Conservation (phyloP, 805 yeast species). For the Suhomyces sp. region DNA sequence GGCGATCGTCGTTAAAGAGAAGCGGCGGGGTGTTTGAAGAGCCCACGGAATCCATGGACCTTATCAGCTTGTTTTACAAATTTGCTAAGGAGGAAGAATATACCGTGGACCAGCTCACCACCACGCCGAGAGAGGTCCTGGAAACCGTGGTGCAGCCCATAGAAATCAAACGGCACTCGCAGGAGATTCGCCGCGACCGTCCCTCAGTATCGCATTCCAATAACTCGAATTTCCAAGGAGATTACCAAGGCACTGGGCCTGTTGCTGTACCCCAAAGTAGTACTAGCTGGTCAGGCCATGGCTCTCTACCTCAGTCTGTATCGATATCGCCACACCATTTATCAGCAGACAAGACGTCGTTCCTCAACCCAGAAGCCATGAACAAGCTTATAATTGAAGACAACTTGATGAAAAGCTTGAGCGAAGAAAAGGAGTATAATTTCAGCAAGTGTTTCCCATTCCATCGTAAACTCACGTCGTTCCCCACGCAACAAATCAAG, state of each 20-base stretch:
- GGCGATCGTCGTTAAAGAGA: slow-evolving; percentile 23
- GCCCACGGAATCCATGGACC: slow-evolving; percentile 22
- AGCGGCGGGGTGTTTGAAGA: slow-evolving; percentile 10
- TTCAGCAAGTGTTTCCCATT: slow-evolving; percentile 82
- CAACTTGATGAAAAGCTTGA: slow-evolving; percentile 18
- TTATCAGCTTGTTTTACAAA: slow-evolving; percentile 36
- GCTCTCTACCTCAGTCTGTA: not conserved
- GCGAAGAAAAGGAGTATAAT: slow-evolving; percentile 54
- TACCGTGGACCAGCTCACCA: not conserved
- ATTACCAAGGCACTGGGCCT: not conserved
- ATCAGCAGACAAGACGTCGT: slow-evolving; percentile 1
- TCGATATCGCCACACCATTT: slow-evolving; percentile 1
- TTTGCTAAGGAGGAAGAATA: slow-evolving; percentile 37
- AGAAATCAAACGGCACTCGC: slow-evolving; percentile 5
- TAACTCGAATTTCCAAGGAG: not conserved
- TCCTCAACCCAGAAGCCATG: slow-evolving; percentile 9
- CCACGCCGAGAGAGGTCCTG: not conserved
- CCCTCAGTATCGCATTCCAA: not conserved
- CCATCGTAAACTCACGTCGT: slow-evolving; percentile 57
- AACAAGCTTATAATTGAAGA: slow-evolving; percentile 14
- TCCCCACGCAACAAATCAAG: slow-evolving; percentile 53
- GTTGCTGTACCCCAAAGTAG: not conserved
- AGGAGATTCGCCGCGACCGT: not conserved
- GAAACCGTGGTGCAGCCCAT: slow-evolving; percentile 9
- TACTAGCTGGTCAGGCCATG: not conserved